phyloP scores from a whole-genome alignment of 257 asterid genomes.

The Verbena officinalis region DNA sequence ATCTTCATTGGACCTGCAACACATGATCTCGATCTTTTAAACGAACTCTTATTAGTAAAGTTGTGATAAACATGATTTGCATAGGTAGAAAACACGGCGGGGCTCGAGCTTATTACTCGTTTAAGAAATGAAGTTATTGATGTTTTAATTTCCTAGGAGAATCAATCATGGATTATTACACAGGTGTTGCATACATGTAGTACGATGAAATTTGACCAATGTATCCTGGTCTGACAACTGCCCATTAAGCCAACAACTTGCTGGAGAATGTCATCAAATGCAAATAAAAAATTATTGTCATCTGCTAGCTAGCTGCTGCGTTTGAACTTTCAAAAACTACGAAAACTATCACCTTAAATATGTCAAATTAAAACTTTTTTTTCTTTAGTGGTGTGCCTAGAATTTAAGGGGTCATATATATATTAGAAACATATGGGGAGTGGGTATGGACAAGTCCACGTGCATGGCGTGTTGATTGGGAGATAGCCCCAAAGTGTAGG shows the following conservation, averaged over 20 bases:
- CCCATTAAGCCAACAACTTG: no score
- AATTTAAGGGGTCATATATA: no score
- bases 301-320: no score
- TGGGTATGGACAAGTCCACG: conserved; percentile 52
- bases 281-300: no score
- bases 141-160: not conserved
- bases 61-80: conserved; percentile 14
- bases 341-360: no score
- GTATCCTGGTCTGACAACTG: not conserved
- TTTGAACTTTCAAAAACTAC: no score
- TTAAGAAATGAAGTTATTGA: not conserved
- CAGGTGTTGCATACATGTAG: not conserved
- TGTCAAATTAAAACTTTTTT: no score
- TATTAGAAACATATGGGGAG: not conserved
- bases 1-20: no score
- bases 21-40: no score
- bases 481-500: not conserved
- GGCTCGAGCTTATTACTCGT: not conserved
- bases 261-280: no score
- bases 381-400: no score
- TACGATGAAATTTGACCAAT: not conserved
- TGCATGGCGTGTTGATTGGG: conserved; percentile 24
- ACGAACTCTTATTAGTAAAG: not conserved
- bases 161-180: not conserved
- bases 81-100: conserved; percentile 13